Evolutionary conservation across 208 protist genomes (phyloP), one percentile per base, ranked within the genome.

Genomic region (Crithidia bombi): DNA sequence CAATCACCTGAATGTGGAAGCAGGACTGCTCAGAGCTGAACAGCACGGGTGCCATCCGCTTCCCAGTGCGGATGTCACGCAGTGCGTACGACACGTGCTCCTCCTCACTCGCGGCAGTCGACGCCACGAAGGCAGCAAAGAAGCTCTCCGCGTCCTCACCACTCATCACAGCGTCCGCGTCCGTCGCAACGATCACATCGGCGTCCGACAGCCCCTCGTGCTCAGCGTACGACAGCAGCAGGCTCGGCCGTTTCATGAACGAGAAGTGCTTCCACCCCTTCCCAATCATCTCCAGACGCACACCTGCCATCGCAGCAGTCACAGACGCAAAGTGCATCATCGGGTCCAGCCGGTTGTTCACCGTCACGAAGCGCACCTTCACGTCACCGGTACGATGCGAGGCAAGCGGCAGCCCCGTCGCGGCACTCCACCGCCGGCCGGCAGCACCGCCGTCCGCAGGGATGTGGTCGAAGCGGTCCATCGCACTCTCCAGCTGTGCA

Each of bases 41-140:
- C 14, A 56, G 3, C 30, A 56, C 50, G 12, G 50, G 50, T 38
- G 50, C 11, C 50, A 56, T 5, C 25, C 50, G 50, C 50, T 56
- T 56, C 21, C 50, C 50, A 25, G 32, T 6, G 11, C 50, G 50
- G 25, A 56, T 56, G 50, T 56, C 50, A 19, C 50, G 50, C 28
- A 56, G 28, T n/a, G 6, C 9, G 50, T 56, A 56, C 25, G 50
- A 21, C 28, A 30, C 32, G 50, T 56, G 50, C 50, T 56, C 50
- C 28, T 9, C 50, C 25, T 30, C 50, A n/a, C 17, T 56, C 11
- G 6, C 50, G 11, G 50, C 50, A 3, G 50, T 56, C 10, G 50
- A 56, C 14, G 50, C 50, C 21, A 56, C 25, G 50, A 56, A 56
- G 28, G 50, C 50, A 12, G 25, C 50, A 12, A 56, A 56, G 50